Conservation (phyloP, 257 asterid genomes). For the Lavandula angustifolia region DNA sequence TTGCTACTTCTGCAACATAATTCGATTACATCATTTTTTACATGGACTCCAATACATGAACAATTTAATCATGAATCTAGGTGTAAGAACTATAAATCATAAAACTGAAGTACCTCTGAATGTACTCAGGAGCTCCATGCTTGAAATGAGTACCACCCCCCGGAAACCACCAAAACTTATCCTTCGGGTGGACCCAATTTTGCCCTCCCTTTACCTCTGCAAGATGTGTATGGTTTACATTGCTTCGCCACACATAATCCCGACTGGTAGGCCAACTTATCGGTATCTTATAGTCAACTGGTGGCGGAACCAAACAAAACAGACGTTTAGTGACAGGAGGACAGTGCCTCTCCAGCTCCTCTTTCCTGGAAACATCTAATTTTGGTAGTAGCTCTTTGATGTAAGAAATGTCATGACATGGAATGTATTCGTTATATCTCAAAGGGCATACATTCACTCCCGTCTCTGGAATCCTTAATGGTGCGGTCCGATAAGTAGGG, state of each 20-base stretch:
- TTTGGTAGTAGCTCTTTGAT: slow-evolving; percentile 63
- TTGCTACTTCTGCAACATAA: neutral
- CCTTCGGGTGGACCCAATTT: slow-evolving; percentile 88
- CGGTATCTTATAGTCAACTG: slow-evolving; percentile 83
- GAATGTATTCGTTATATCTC: slow-evolving; percentile 73
- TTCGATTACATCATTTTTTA: neutral
- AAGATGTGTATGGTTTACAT: slow-evolving; percentile 84
- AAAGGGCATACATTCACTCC: slow-evolving; percentile 81
- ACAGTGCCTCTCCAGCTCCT: slow-evolving; percentile 91
- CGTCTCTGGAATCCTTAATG: slow-evolving; percentile 60
- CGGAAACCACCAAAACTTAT: slow-evolving; percentile 89
- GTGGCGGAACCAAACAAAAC: slow-evolving; percentile 92
- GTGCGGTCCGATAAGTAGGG: slow-evolving; percentile 57
- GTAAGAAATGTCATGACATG: slow-evolving; percentile 78
- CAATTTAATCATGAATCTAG: neutral
- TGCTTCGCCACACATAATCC: slow-evolving; percentile 93
- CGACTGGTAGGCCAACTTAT: slow-evolving; percentile 88
- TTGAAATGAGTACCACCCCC: slow-evolving; percentile 99
- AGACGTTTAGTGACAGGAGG: slow-evolving; percentile 66
- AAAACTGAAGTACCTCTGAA: slow-evolving; percentile 58
- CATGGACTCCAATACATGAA: neutral
- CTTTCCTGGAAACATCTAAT: slow-evolving; percentile 68
- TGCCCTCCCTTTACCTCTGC: slow-evolving; percentile 96
- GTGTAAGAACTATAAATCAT: neutral
- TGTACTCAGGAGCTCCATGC: slow-evolving; percentile 92